Percentiles rank a stretch among this genome's conserved stretches.
Conservation (phyloP, 2,329 filamentous ascomycete genomes). For the Plenodomus biglobosus region DNA sequence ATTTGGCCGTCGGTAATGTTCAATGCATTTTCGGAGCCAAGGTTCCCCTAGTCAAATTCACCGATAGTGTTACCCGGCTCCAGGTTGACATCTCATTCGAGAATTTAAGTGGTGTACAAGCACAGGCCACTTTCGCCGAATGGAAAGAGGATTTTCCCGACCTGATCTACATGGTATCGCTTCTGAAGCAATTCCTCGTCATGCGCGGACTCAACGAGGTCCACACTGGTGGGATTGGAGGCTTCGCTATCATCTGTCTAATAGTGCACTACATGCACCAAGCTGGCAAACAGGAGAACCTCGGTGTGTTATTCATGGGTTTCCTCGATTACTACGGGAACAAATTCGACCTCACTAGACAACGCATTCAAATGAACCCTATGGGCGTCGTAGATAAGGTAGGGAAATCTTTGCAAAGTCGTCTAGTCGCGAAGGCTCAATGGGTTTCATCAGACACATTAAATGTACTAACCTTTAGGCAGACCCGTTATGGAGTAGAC, state of each 20-base stretch:
- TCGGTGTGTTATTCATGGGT: conserved; percentile 79
- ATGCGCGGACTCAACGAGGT: conserved; percentile 93
- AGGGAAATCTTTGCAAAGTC: conserved; percentile 24
- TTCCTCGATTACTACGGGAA: conserved; percentile 91
- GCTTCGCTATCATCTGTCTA: conserved; percentile 91
- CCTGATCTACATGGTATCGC: conserved; percentile 81
- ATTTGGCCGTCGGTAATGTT: conserved; percentile 63
- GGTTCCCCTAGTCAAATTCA: conserved; percentile 90
- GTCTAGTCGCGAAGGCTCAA: background rate
- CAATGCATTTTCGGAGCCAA: conserved; percentile 70
- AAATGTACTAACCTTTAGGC: conserved; percentile 7
- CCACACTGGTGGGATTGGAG: conserved; percentile 84
- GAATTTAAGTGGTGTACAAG: conserved; percentile 77
- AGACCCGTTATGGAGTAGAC: conserved; percentile 31
- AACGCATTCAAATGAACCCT: conserved; percentile 72
- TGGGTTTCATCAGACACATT: background rate
- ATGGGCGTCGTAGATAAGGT: conserved; percentile 79
- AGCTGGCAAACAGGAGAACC: conserved; percentile 56
- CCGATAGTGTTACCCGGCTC: conserved; percentile 74
- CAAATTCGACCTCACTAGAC: conserved; percentile 68
- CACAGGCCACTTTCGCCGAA: conserved; percentile 74
- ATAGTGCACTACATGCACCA: conserved; percentile 85
- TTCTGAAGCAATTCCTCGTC: conserved; percentile 89
- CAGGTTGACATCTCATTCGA: conserved; percentile 95
- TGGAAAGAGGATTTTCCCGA: conserved; percentile 82